A percentile compares a stretch with the other conserved stretches of the same genome.
phyloP scores from a whole-genome alignment of 257 asterid genomes.

The Paulownia fortunei region DNA sequence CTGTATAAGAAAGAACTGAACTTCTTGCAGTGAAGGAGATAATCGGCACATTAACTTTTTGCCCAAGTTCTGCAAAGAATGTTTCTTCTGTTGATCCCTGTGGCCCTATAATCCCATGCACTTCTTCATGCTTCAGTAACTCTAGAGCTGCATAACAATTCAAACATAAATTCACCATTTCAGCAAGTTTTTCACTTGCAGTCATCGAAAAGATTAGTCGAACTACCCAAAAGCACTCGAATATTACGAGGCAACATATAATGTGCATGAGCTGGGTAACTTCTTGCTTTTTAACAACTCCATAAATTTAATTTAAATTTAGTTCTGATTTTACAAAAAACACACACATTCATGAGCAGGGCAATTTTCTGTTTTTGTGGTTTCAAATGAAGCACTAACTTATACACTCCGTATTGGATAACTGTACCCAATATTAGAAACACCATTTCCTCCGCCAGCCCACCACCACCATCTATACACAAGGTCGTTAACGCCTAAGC shows the following conservation, averaged over 20 bases:
- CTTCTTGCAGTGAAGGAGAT: constrained; percentile 41
- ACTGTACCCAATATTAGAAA: neutral
- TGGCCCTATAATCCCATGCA: constrained; percentile 59
- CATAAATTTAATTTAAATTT: too few relatives aligned
- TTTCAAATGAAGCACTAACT: too few relatives aligned
- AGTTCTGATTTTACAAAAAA: too few relatives aligned
- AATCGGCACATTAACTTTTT: constrained; percentile 47
- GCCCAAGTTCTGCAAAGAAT: constrained; percentile 52
- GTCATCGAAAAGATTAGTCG: too few relatives aligned
- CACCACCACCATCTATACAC: neutral
- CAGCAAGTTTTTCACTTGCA: neutral
- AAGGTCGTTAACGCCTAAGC: too few relatives aligned
- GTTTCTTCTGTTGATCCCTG: constrained; percentile 41
- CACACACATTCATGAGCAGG: neutral
- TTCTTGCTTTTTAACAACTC: neutral
- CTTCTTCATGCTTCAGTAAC: constrained; percentile 52
- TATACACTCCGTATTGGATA: too few relatives aligned
- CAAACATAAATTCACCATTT: neutral
- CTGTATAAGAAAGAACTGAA: constrained; percentile 16
- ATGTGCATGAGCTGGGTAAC: neutral
- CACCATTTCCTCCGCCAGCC: neutral
- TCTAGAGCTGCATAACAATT: constrained; percentile 45
- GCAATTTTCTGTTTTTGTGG: neutral
- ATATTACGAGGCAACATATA: neutral
- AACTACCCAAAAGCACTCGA: neutral